Conservation (phyloP, 2,329 filamentous ascomycete species). For the Hymenoscyphus repandus region DNA sequence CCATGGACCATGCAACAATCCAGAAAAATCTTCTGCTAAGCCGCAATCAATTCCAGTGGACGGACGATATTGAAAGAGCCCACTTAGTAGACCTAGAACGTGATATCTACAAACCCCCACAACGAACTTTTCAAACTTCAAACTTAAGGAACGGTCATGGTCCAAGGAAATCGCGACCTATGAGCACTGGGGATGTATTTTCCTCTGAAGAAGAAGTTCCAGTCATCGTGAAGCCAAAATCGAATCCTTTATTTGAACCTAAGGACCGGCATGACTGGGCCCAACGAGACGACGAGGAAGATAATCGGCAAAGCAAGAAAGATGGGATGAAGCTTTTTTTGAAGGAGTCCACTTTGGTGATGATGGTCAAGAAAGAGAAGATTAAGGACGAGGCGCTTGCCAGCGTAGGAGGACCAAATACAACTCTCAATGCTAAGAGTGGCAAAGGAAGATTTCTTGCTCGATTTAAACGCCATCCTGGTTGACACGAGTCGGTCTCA, state of each 20-base stretch:
- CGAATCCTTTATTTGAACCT: conserved; percentile 12
- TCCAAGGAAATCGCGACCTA: conserved; percentile 13
- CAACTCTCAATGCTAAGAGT: conserved; percentile 15
- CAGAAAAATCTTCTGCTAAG: conserved; percentile 34
- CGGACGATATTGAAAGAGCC: conserved; percentile 34
- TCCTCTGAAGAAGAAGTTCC: conserved; percentile 19
- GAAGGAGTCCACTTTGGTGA: conserved; percentile 44
- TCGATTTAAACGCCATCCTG: conserved; percentile 26
- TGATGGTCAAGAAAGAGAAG: conserved; percentile 37
- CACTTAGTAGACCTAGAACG: conserved; percentile 29
- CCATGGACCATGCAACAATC: conserved; percentile 28
- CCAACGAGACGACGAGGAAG: conserved; percentile 41
- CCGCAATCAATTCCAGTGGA: conserved; percentile 41
- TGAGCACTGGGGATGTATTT: conserved; percentile 23
- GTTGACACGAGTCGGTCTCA: conserved; percentile 10
- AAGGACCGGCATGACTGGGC: conserved; percentile 45
- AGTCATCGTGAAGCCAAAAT: conserved; percentile 4
- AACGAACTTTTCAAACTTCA: conserved; percentile 32
- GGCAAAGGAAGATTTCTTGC: conserved; percentile 23
- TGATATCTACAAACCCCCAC: conserved; percentile 25
- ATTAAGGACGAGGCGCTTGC: conserved; percentile 18
- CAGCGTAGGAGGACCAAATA: conserved; percentile 13
- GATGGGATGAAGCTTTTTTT: conserved; percentile 29
- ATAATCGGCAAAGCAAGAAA: conserved; percentile 20
- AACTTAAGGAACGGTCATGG: conserved; percentile 10